phyloP scores from a whole-genome alignment of 1,139 yeast species.

The Geotrichum carabidarum region DNA sequence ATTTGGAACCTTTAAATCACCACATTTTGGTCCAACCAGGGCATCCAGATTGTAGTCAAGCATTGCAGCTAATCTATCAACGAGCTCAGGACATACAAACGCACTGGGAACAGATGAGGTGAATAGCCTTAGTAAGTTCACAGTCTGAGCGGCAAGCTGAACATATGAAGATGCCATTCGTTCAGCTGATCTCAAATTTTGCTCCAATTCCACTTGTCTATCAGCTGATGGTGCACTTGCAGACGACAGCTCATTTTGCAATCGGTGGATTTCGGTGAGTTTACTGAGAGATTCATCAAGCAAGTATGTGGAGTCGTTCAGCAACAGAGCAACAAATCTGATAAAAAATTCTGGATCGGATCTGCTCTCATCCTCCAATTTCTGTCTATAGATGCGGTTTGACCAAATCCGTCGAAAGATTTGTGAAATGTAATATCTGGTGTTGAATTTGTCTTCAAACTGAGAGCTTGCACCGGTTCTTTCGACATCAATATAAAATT shows the following conservation, averaged over 20 bases:
- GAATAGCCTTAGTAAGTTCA: constrained; percentile 70
- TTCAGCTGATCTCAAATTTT: constrained; percentile 57
- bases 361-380: constrained; percentile 59
- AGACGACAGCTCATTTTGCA: constrained; percentile 51
- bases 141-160: constrained; percentile 78
- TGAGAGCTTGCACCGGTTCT: constrained; percentile 94
- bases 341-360: constrained; percentile 58
- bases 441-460: constrained; percentile 91
- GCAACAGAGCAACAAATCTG: constrained; percentile 86
- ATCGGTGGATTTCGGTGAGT: constrained; percentile 67
- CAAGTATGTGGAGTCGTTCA: constrained; percentile 87
- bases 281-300: constrained; percentile 86
- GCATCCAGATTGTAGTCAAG: constrained; percentile 83
- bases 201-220: constrained; percentile 6
- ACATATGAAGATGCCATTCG: constrained; percentile 75
- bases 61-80: constrained; percentile 93
- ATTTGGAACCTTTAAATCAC: constrained; percentile 74
- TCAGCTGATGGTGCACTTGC: constrained; percentile 2
- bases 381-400: constrained; percentile 59
- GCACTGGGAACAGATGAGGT: constrained; percentile 84
- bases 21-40: constrained; percentile 90
- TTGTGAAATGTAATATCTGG: constrained; percentile 78
- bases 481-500: constrained; percentile 90
- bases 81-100: constrained; percentile 82
- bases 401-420: constrained; percentile 83